phyloP scores from a whole-genome alignment of 2,329 filamentous ascomycete genomes.

The Orbilia oligospora region DNA sequence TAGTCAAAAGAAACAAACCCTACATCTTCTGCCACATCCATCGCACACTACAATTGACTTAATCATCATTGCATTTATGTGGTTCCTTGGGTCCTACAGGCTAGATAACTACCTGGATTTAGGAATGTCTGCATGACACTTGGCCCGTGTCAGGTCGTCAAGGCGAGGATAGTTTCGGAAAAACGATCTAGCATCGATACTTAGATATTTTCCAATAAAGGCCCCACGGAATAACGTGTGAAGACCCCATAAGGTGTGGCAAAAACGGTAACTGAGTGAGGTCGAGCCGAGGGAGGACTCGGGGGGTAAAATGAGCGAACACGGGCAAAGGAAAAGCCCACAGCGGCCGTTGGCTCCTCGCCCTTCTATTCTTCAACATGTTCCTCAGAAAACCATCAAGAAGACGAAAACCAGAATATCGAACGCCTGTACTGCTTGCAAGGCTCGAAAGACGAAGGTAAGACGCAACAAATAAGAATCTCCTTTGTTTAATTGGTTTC shows the following conservation, averaged over 20 bases:
- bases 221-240: slow-evolving; percentile 30
- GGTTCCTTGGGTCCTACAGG: slow-evolving; percentile 5
- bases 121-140: slow-evolving; percentile 20
- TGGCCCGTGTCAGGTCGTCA: slow-evolving; percentile 29
- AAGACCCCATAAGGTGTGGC: slow-evolving; percentile 39
- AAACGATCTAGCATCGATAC: slow-evolving; percentile 15
- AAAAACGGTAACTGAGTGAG: slow-evolving; percentile 28
- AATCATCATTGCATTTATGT: slow-evolving; percentile 28
- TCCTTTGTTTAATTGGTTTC: background rate
- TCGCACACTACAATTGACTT: slow-evolving; percentile 31
- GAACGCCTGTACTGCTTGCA: slow-evolving; percentile 58
- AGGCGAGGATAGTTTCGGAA: slow-evolving; percentile 17
- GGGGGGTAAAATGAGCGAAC: slow-evolving; percentile 50
- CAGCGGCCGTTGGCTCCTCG: slow-evolving; percentile 52
- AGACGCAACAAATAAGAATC: slow-evolving; percentile 4
- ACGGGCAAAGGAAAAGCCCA: slow-evolving; percentile 50
- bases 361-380: slow-evolving; percentile 57
- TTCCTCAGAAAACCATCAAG: slow-evolving; percentile 56
- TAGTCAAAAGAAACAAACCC: slow-evolving; percentile 9
- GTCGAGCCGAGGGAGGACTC: slow-evolving; percentile 36
- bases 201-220: slow-evolving; percentile 31
- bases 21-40: slow-evolving; percentile 34
- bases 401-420: slow-evolving; percentile 59
- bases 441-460: slow-evolving; percentile 60
- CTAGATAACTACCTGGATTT: slow-evolving; percentile 29